Evolutionary conservation across 2,329 filamentous ascomycete genomes (phyloP).

Genomic region (Geosmithia putterillii): DNA sequence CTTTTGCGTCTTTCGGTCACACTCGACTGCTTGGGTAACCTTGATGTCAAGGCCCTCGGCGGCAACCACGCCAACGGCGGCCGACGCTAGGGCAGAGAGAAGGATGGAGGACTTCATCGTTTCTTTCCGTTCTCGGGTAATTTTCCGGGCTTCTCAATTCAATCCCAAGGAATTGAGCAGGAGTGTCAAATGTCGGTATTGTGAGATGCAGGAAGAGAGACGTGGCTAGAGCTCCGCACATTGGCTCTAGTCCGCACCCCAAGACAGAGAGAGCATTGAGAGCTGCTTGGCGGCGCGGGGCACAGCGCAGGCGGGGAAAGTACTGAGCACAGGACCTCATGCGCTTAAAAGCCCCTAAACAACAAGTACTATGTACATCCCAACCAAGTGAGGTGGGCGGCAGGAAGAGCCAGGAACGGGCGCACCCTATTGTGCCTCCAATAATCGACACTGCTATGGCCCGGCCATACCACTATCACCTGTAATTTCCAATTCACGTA

Average conservation of each 20-base stretch:
- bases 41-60: conserved; percentile 63
- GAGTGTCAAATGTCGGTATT: background rate
- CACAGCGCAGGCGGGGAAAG: background rate
- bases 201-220: background rate
- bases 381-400: too few species aligned
- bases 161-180: background rate
- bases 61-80: conserved; percentile 39
- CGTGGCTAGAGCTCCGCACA: too few species aligned
- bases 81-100: conserved; percentile 37
- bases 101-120: conserved; percentile 38
- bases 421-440: too few species aligned
- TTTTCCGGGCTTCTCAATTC: too few species aligned
- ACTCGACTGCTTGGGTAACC: conserved; percentile 60
- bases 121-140: too few species aligned
- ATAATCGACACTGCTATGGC: too few species aligned
- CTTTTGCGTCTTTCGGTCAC: conserved; percentile 61
- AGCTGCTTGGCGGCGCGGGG: background rate
- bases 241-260: too few species aligned
- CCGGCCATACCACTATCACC: too few species aligned
- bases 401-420: too few species aligned
- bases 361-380: background rate
- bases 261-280: background rate
- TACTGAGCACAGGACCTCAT: too few species aligned
- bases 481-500: too few species aligned
- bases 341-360: background rate